Percentiles rank a stretch among this genome's conserved stretches.
These are phyloP conservation scores for Penicillium glabrum DNA, from an alignment of 2,329 filamentous ascomycete genomes.

Conservation along the genomic window DNA sequence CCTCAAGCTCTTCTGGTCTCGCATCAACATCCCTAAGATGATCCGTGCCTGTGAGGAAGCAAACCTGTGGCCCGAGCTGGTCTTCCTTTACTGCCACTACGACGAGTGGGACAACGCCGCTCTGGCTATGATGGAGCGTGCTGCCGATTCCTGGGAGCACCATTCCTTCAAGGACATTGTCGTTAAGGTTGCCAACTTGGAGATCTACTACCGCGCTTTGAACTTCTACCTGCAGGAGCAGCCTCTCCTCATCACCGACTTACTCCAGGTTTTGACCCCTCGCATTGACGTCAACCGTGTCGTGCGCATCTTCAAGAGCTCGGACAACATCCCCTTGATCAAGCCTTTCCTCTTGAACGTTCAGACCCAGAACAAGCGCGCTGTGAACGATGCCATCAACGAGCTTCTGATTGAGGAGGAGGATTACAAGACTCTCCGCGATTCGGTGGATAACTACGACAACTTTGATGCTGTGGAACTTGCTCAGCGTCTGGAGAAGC, in stretches of 20 bases:
- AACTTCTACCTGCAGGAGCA: conserved; percentile 99
- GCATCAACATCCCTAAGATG: conserved; percentile 97
- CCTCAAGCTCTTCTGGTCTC: conserved; percentile 95
- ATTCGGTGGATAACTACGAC: conserved; percentile 98
- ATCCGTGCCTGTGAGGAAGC: conserved; percentile 91
- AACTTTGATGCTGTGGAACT: conserved; percentile 97
- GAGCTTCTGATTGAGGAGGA: conserved; percentile 97
- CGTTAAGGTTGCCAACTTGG: conserved; percentile 95
- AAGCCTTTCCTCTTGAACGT: conserved; percentile 98
- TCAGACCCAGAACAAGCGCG: conserved; percentile 95
- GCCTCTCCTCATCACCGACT: conserved; percentile 90
- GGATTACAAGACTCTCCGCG: conserved; percentile 96
- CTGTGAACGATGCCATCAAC: conserved; percentile 97
- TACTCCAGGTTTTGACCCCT: conserved; percentile 85
- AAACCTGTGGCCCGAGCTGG: conserved; percentile 93
- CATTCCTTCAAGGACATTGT: conserved; percentile 99
- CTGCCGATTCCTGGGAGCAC: conserved; percentile 97
- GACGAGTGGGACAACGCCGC: conserved; percentile 98
- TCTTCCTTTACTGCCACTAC: conserved; percentile 98
- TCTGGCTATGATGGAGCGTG: conserved; percentile 95
- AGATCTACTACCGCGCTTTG: conserved; percentile 97
- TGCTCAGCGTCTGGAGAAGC: conserved; percentile 89
- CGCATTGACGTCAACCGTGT: conserved; percentile 98
- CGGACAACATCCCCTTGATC: conserved; percentile 95
- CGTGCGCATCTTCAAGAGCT: conserved; percentile 98